These are phyloP conservation scores for Xylariaceae sp. DNA, from an alignment of 2,329 filamentous ascomycete species.

Conservation along the genomic window DNA sequence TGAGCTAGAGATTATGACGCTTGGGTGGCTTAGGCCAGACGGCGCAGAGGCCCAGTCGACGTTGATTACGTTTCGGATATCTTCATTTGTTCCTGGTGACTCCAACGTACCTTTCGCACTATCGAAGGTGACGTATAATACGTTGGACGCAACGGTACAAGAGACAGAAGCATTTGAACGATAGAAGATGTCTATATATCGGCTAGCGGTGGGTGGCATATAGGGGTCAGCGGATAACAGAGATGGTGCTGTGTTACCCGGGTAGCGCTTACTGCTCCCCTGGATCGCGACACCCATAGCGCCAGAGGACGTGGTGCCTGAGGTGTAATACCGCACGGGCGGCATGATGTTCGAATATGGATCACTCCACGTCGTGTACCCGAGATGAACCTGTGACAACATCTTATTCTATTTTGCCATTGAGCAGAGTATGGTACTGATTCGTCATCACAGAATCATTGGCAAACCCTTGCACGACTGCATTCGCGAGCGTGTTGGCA, in stretches of 20 bases:
- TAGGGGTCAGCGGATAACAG: neutral
- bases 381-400: neutral
- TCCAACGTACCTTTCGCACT: neutral
- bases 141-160: neutral
- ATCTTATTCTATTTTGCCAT: neutral
- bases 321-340: neutral
- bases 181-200: neutral
- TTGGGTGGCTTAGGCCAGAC: neutral
- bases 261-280: neutral
- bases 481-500: neutral
- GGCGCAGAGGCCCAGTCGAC: neutral
- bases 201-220: neutral
- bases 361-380: neutral
- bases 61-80: neutral
- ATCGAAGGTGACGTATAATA: neutral
- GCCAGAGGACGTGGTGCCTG: neutral
- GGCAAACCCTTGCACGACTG: neutral
- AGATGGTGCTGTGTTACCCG: too few species aligned
- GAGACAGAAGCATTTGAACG: neutral
- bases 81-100: neutral
- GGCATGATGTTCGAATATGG: slow-evolving; percentile 29
- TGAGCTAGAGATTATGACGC: neutral
- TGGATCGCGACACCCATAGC: neutral
- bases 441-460: neutral
- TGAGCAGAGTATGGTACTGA: neutral